Conservation (phyloP, 2,329 filamentous ascomycete species). For the Tolypocladium endophyticum region DNA sequence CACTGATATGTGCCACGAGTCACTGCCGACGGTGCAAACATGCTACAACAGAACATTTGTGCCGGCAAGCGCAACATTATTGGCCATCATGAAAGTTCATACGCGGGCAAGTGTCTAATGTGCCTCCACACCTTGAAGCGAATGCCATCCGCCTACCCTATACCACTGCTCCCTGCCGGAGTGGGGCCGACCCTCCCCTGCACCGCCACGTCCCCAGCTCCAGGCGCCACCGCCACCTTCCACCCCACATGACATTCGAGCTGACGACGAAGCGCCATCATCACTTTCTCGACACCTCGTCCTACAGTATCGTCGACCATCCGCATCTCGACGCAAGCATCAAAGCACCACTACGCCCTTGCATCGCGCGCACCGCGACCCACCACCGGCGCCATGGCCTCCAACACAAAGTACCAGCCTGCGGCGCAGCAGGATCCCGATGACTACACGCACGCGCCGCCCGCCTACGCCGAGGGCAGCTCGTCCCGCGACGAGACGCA, state of each 20-base stretch:
- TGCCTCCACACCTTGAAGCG: too few relatives aligned
- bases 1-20: too few relatives aligned
- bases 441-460: constrained; percentile 70
- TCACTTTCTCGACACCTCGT: neutral
- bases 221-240: neutral
- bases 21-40: too few relatives aligned
- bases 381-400: constrained; percentile 43
- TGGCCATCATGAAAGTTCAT: too few relatives aligned
- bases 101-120: too few relatives aligned
- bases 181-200: neutral
- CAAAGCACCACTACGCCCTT: neutral
- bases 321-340: neutral
- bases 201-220: neutral
- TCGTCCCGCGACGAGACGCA: constrained; percentile 36
- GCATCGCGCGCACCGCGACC: neutral
- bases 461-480: constrained; percentile 62
- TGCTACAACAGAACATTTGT: too few relatives aligned
- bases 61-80: too few relatives aligned
- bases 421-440: constrained; percentile 82
- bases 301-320: neutral
- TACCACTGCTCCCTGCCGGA: neutral
- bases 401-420: constrained; percentile 70
- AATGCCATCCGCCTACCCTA: neutral
- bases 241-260: neutral
- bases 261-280: neutral